Evolutionary conservation across 305 asterid genomes (phyloP), one percentile per base, ranked within the genome.

Genomic region (Fraxinus xanthoxyloides): DNA sequence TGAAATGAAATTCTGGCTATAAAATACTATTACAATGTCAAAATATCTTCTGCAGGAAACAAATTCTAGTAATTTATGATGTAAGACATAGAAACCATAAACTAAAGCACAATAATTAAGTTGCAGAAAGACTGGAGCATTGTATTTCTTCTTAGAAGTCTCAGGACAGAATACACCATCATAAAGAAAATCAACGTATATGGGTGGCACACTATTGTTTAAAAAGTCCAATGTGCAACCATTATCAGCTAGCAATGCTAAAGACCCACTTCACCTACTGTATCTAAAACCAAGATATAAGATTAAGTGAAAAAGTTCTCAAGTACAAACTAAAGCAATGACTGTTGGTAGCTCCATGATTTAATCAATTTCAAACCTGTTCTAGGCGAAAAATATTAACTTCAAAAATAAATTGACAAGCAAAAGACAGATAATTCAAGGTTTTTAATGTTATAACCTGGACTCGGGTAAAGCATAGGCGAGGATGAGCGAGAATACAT

Each of bases 341-440:
- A 43, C 54, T 3, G 17, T 12, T 43, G 19, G 56, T 13, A 10
- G 2, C 15, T 67, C 74, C 74, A 67, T 26, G n/a, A 67, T 13
- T 67, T 13, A 28, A 67, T 67, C 74, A 67, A 67, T 67, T 67
- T 28, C 19, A 67, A 10, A 10, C 9, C 5, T 67, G 21, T 26
- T 65, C 17, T 12, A 65, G 35, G 7, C 35, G 1, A 24, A 21
- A 69, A 67, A 28, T 67, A 70, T 7, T 21, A 54, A 34, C 23
- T 63, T 40, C 15, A 26, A 23, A 59, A 13, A 65, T 12, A 32
- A 76, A 43, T 17, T 26, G 75, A 74, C 84, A 75, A 46, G 51
- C 63, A n/a, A 75, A 40, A 79, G 73, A 43, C 51, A 70, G 13
- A 82, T 26, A n/a, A 21, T 51, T 83, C 77, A 78, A 63, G 76